Base-by-base conservation (phyloP, 352 stramenopile species). In the Globisporangium paroecandrum region DNA sequence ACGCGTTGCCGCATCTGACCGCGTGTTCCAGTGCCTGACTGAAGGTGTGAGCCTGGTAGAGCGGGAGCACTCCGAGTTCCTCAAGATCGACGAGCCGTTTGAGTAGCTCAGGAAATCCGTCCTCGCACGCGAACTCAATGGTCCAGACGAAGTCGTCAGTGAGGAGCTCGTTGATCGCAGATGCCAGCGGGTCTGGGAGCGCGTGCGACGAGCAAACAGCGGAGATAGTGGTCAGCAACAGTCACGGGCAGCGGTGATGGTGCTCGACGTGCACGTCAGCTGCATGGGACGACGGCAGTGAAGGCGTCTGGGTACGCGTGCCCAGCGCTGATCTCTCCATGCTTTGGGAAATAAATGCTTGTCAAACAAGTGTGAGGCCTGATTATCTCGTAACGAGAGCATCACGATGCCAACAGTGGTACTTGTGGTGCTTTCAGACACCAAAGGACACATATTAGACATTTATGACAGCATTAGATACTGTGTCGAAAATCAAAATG, bases 111-210 rank as follows among this genome's bases (percentile, higher is more conserved):
- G 36, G 9, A 24, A 34, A 36, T 9, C 58, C 38, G 2, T 36
- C 36, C 38, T 64, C 58, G 58, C 58, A 64, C 36, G 58, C 58
- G 10, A 29, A 9, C 22, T 64, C 58, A 41, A 64, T 64, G 9
- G 58, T 64, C 58, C 58, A 64, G 34, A 13, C 12, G 5, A 13
- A 12, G 5, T 20, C n/a, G 12, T 32, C n/a, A 12, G 58, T 36
- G 22, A 64, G 43, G 41, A 64, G 55, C 12, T 38, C 36, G n/a
- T 34, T 55, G 58, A 64, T 64, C 36, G 36, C 5, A 3, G 58
- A 22, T 3, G 25, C 34, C 18, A 51, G n/a, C 7, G 41, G 29
- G 12, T 38, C 22, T 3, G 46, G 58, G 1, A 47, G 36, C 36
- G 43, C 36, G 3, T 10, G 34, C 6, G 58, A 7, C 4, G 38